Evolutionary conservation across 1,284 basidiomycete species (phyloP), one percentile per base, ranked within the genome.

Genomic region (Tetrapyrgos nigripes): DNA sequence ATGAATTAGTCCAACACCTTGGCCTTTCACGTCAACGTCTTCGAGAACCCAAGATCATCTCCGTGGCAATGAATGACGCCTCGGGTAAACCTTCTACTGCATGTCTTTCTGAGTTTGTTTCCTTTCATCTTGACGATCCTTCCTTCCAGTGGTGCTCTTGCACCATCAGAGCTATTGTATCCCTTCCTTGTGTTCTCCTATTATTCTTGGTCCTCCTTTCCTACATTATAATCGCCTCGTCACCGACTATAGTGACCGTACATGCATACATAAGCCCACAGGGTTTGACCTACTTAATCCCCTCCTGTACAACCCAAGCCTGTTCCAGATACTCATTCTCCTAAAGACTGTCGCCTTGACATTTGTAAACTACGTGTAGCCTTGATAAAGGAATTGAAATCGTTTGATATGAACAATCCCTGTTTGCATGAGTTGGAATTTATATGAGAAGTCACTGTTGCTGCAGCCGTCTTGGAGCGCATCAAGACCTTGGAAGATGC

Each of bases 141-240:
- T n/a, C n/a, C n/a, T n/a, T n/a, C n/a, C n/a, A n/a, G n/a, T n/a
- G n/a, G n/a, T n/a, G n/a, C n/a, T n/a, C n/a, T n/a, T n/a, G n/a
- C n/a, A n/a, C n/a, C n/a, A n/a, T n/a, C n/a, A n/a, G n/a, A n/a
- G n/a, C n/a, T n/a, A n/a, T n/a, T n/a, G n/a, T n/a, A n/a, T n/a
- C n/a, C n/a, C n/a, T n/a, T n/a, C n/a, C n/a, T n/a, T n/a, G n/a
- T n/a, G n/a, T n/a, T n/a, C n/a, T n/a, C 46, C n/a, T n/a, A n/a
- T 72, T 3, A 46, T 73, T 5, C 53, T 72, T 0, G 70, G 69
- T 1, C 33, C 67, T 13, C 71, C 68, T 2, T 73, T 63, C 23
- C 54, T 71, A 0, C 8, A 9, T 14, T 19, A 37, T n/a, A 70
- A 73, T 52, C 27, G 64, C 1, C 64, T 73, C 53, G 63, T 71